phyloP scores from a whole-genome alignment of 2,329 filamentous ascomycete genomes.

The Hymenoscyphus scutula region DNA sequence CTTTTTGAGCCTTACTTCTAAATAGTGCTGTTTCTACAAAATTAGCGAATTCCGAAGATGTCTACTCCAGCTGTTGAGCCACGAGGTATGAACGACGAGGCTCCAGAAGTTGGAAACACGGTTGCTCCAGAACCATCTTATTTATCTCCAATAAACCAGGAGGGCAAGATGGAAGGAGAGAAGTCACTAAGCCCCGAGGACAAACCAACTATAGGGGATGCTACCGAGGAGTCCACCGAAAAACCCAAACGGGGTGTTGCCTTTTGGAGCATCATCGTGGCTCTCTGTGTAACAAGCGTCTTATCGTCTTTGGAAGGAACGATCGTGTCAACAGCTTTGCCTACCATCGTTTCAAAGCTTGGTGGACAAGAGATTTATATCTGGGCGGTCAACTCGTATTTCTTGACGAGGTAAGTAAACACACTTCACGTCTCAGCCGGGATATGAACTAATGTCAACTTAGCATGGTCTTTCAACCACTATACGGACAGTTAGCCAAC shows the following conservation, averaged over 20 bases:
- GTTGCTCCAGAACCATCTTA: neutral
- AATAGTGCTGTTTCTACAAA: neutral
- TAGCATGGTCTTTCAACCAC: conserved; percentile 12
- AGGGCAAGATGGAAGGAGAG: neutral
- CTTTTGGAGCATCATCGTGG: conserved; percentile 7
- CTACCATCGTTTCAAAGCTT: conserved; percentile 21
- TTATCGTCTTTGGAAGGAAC: conserved; percentile 20
- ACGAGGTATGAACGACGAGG: neutral
- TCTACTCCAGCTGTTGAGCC: neutral
- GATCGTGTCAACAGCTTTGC: conserved; percentile 21
- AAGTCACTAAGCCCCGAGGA: neutral
- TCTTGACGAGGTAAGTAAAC: conserved; percentile 18
- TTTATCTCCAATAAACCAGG: neutral
- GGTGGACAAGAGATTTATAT: conserved; percentile 14
- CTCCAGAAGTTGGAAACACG: neutral
- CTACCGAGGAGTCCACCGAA: neutral
- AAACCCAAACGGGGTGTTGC: neutral
- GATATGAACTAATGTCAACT: neutral
- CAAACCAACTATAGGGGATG: neutral
- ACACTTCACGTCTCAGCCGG: neutral
- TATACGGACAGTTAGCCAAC: conserved; percentile 13
- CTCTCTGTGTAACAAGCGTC: conserved; percentile 9
- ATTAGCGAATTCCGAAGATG: neutral
- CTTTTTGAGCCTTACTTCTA: neutral
- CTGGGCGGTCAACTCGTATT: conserved; percentile 22